Base-by-base conservation (phyloP, 1,139 yeast genomes). In the Hanseniaspora uvarum region DNA sequence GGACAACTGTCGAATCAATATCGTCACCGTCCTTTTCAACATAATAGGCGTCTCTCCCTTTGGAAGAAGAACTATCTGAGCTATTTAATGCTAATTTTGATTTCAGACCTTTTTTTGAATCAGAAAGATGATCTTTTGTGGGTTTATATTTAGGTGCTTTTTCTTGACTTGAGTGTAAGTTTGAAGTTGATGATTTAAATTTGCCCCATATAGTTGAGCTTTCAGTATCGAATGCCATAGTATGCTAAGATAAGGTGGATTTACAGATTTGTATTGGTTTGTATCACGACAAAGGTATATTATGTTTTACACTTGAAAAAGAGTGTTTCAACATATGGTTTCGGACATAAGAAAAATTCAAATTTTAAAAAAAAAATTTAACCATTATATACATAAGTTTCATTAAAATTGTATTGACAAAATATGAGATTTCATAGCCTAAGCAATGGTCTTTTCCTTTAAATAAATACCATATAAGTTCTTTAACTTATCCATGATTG, bases 401-500 rank as follows among this genome's bases (percentile, higher is more conserved):
- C 41, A 38, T 38, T 37, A 10, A 31, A 24, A 2, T 6, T n/a
- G 30, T n/a, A 39, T 24, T 39, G 16, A 23, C 41, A 38, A 38
- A 38, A 38, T 23, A 38, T 30, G 23, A 7, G 10, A 16, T 12
- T 6, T 3, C 12, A 12, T 12, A 38, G n/a, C 44, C 56, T 58
- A 66, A 56, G 60, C 65, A 40, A 81, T 68, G 61, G 89, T 83
- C 79, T 88, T 88, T 74, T 92, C 98, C 61, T 80, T 81, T 70
- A 89, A 77, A 77, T 73, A 88, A 63, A 92, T 89, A 59, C 85
- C 87, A 70, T 87, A 86, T 57, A 86, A 83, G 56, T 87, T 94
- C 78, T 87, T 87, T 74, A 92, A 80, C 63, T 85, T 83, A 73
- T 87, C 81, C 81, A 89, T 83, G 71, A 92, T 78, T 60, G 97